Evolutionary conservation across 345 rosid genomes (phyloP).

Genomic region (Erysimum cheiranthoides): DNA sequence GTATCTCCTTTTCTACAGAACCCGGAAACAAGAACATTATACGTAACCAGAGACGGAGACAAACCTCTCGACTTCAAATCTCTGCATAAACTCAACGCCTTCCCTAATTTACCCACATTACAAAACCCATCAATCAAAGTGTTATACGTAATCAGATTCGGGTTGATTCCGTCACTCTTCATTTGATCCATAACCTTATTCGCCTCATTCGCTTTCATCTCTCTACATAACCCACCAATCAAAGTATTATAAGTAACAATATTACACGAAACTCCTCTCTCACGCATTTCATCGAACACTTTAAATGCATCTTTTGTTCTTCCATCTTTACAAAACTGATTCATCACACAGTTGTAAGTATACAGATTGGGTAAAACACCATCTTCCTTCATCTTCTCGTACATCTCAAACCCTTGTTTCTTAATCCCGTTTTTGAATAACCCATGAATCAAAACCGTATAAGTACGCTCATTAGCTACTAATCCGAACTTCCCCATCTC

Average conservation of each 20-base stretch:
- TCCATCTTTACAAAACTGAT: slow-evolving; percentile 58
- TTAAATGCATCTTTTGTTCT: slow-evolving; percentile 51
- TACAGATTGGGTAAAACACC: slow-evolving; percentile 65
- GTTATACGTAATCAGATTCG: slow-evolving; percentile 67
- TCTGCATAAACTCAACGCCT: slow-evolving; percentile 57
- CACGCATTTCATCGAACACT: slow-evolving; percentile 83
- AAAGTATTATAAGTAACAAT: slow-evolving; percentile 69
- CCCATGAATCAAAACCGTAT: slow-evolving; percentile 75
- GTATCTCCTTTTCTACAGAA: slow-evolving; percentile 58
- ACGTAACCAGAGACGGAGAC: slow-evolving; percentile 68
- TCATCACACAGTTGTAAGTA: slow-evolving; percentile 69
- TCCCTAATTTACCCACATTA: slow-evolving; percentile 48
- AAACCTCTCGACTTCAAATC: slow-evolving; percentile 61
- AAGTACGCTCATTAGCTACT: slow-evolving; percentile 73
- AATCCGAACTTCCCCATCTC: slow-evolving; percentile 62
- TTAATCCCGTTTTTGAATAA: slow-evolving; percentile 62
- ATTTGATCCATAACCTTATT: slow-evolving; percentile 55
- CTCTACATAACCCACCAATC: slow-evolving; percentile 60
- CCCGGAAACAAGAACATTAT: slow-evolving; percentile 62
- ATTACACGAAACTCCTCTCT: slow-evolving; percentile 60
- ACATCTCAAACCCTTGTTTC: slow-evolving; percentile 64
- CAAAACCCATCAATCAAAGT: slow-evolving; percentile 70
- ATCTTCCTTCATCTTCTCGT: slow-evolving; percentile 60
- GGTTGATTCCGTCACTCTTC: slow-evolving; percentile 58
- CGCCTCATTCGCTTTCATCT: slow-evolving; percentile 57